These are phyloP conservation scores for Saccharum hybrid DNA, from an alignment of 202 grass and related monocot genomes.

Conservation along the genomic window DNA sequence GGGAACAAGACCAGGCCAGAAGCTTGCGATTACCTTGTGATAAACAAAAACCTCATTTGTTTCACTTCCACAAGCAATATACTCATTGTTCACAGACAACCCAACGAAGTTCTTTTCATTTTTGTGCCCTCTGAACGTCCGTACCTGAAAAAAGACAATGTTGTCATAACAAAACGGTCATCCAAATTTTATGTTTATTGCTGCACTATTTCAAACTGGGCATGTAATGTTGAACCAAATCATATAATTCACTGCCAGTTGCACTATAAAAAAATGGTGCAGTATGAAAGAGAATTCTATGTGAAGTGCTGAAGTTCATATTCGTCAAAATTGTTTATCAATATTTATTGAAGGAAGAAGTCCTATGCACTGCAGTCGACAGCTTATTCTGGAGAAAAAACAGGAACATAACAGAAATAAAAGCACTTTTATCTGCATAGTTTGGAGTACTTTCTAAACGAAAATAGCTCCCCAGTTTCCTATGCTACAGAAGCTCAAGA, in stretches of 20 bases:
- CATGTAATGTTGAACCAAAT: background rate
- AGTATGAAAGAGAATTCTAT: background rate
- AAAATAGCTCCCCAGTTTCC: background rate
- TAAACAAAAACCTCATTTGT: constrained; percentile 98
- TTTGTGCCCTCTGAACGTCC: constrained; percentile 95
- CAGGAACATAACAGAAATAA: background rate
- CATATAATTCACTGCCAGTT: background rate
- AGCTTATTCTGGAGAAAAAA: constrained; percentile 14
- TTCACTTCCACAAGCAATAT: constrained; percentile 98
- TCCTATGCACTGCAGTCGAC: background rate
- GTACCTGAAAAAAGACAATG: constrained; percentile 62
- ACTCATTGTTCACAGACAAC: constrained; percentile 81
- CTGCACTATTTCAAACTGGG: constrained; percentile 6
- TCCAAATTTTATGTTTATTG: background rate
- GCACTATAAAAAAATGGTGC: background rate
- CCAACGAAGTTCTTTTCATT: constrained; percentile 99
- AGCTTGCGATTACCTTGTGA: constrained; percentile 82
- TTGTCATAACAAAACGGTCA: constrained; percentile 33
- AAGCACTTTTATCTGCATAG: background rate
- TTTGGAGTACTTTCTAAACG: constrained; percentile 6
- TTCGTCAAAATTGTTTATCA: background rate
- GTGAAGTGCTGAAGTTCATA: constrained; percentile 21
- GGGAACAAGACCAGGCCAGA: background rate
- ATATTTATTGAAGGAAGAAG: background rate
- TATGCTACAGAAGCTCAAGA: constrained; percentile 8